phyloP scores from a whole-genome alignment of 2,329 filamentous ascomycete species.

The Fusarium musae region DNA sequence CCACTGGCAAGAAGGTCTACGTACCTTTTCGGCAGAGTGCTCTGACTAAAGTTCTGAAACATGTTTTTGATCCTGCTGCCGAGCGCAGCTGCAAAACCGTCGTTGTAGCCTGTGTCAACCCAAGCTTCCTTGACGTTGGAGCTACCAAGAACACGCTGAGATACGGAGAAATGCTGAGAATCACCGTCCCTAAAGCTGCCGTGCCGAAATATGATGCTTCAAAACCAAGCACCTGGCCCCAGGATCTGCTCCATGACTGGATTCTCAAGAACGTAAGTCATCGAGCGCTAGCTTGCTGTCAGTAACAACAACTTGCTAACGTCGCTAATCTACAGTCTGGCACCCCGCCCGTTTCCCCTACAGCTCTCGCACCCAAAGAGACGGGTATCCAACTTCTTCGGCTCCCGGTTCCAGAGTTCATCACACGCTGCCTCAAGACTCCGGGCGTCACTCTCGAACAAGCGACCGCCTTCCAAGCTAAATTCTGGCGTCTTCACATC shows the following conservation, averaged over 20 bases:
- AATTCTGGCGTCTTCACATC: constrained; percentile 56
- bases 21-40: constrained; percentile 60
- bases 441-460: constrained; percentile 51
- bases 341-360: constrained; percentile 47
- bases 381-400: constrained; percentile 55
- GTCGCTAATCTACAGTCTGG: constrained; percentile 49
- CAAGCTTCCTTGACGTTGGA: constrained; percentile 55
- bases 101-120: constrained; percentile 60
- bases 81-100: constrained; percentile 55
- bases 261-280: constrained; percentile 54
- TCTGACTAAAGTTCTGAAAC: constrained; percentile 60
- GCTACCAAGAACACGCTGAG: constrained; percentile 61
- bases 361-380: constrained; percentile 53
- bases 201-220: constrained; percentile 38
- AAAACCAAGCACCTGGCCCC: constrained; percentile 54
- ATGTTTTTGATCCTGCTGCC: constrained; percentile 58
- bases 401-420: constrained; percentile 54
- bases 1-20: constrained; percentile 48
- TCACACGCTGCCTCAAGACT: constrained; percentile 54
- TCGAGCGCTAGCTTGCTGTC: background rate
- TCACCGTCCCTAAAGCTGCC: constrained; percentile 48
- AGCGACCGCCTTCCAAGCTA: constrained; percentile 54
- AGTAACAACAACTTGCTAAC: background rate
- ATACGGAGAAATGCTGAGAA: constrained; percentile 60
- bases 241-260: constrained; percentile 53